These are phyloP conservation scores for Tephrocybe rancida DNA, from an alignment of 768 basidiomycete genomes.

Conservation along the genomic window DNA sequence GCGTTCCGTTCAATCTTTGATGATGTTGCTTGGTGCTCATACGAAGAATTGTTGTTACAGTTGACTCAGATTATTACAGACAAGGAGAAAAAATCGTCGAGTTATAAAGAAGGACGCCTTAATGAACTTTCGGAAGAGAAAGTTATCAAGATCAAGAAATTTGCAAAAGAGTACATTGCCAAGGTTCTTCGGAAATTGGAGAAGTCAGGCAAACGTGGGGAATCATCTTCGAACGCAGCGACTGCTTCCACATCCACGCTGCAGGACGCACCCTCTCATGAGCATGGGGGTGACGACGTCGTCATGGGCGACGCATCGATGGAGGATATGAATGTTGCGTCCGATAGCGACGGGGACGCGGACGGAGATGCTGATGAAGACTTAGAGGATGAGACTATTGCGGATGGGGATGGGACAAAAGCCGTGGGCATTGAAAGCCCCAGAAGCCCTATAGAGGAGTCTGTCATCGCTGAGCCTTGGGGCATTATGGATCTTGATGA, in stretches of 20 bases:
- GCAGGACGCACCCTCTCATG: slow-evolving; percentile 44
- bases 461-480: slow-evolving; percentile 1
- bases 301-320: slow-evolving; percentile 30
- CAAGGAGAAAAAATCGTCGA: slow-evolving; percentile 91
- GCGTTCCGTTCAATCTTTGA: slow-evolving; percentile 20
- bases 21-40: background rate
- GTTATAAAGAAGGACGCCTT: slow-evolving; percentile 73
- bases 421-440: background rate
- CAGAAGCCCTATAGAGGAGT: background rate
- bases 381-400: background rate
- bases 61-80: slow-evolving; percentile 86
- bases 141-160: slow-evolving; percentile 86
- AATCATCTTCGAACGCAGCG: slow-evolving; percentile 26
- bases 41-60: slow-evolving; percentile 43
- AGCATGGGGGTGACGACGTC: slow-evolving; percentile 35
- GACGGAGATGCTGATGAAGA: slow-evolving; percentile 3
- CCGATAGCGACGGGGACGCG: slow-evolving; percentile 15
- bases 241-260: slow-evolving; percentile 39
- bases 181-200: slow-evolving; percentile 76
- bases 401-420: background rate
- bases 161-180: slow-evolving; percentile 86
- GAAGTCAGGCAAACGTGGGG: slow-evolving; percentile 42
- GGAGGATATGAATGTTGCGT: slow-evolving; percentile 37
- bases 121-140: slow-evolving; percentile 88
- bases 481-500: slow-evolving; percentile 9